phyloP scores from a whole-genome alignment of 495 filamentous ascomycete genomes.

The Parmelia sp. region DNA sequence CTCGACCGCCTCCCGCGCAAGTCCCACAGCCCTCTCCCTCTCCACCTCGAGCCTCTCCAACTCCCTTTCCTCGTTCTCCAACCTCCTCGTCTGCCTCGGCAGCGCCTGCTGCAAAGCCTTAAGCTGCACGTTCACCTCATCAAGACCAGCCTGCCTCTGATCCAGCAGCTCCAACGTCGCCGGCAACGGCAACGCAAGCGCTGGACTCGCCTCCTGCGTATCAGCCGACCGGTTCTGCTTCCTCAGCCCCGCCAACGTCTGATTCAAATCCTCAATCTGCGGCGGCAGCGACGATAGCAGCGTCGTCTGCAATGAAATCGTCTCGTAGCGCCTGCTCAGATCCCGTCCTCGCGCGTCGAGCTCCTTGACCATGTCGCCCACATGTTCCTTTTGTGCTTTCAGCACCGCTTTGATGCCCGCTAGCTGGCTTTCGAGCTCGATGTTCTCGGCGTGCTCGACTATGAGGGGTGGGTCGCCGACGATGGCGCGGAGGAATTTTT shows the following conservation, averaged over 20 bases:
- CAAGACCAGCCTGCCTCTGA: constrained; percentile 54
- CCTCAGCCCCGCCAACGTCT: constrained; percentile 14
- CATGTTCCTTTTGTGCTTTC: constrained; percentile 71
- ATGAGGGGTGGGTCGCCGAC: constrained; percentile 83
- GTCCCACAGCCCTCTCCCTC: constrained; percentile 57
- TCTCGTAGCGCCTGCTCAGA: constrained; percentile 54
- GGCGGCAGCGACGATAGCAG: constrained; percentile 55
- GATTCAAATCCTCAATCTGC: constrained; percentile 56
- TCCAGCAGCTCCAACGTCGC: constrained; percentile 54
- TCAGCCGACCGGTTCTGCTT: constrained; percentile 15
- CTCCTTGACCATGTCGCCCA: constrained; percentile 61
- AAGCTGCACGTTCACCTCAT: constrained; percentile 61
- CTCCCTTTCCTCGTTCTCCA: constrained; percentile 67
- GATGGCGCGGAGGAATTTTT: constrained; percentile 94
- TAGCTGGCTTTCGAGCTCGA: constrained; percentile 67
- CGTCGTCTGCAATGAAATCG: constrained; percentile 54
- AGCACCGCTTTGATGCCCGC: constrained; percentile 65
- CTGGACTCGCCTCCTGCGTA: constrained; percentile 31
- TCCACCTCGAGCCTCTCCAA: constrained; percentile 62
- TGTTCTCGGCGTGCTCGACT: constrained; percentile 74
- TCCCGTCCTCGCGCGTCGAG: constrained; percentile 63
- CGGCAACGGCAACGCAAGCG: constrained; percentile 50
- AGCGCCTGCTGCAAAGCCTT: constrained; percentile 56
- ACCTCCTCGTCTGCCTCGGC: constrained; percentile 65
- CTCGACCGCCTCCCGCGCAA: constrained; percentile 72